Base-by-base conservation (phyloP, 2,329 filamentous ascomycete species). In the Nemania sp. region DNA sequence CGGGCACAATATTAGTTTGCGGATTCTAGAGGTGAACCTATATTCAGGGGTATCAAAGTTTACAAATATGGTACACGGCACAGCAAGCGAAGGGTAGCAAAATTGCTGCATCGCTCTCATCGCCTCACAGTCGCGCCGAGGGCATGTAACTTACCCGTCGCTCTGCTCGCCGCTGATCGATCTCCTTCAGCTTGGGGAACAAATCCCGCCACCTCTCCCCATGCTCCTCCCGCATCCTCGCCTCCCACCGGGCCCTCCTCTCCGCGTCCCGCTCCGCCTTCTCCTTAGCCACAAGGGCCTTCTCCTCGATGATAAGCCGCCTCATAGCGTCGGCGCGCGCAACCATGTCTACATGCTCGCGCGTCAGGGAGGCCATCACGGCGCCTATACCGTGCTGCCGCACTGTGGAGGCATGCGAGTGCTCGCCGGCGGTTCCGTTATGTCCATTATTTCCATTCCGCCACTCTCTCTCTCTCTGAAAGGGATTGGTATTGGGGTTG, bases 281-380 rank as follows among this genome's bases (percentile, higher is more conserved):
- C 69, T 79, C 77, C 65, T 72, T 41, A 1, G 59, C 67, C 2
- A 70, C 73, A 0, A 78, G 68, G 32, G 54, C 64, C 10, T 51
- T 70, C 67, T 78, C 77, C 24, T 73, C 26, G 2, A 53, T 45
- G 55, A 78, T 72, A 26, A 79, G 64, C 4, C 32, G 45, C 24
- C 76, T 73, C 74, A 79, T 74, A 41, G 77, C 77, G 15, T 76
- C 70, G 2, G 77, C 75, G 26, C 76, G 69, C 13, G 76, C 77
- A n/a, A 78, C 63, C 20, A 62, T 53, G 18, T 77, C 67, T 1
- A 55, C n/a, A 8, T 74, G 73, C 66, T 78, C 71, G 7, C 29
- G 32, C 6, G 53, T 65, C 15, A 79, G 59, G 7, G 54, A 1
- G 0, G 29, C 3, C 3, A 52, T 27, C 4, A 73, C 1, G 18